phyloP scores from a whole-genome alignment of 2,329 filamentous ascomycete genomes.

The Aspergillus texensis region DNA sequence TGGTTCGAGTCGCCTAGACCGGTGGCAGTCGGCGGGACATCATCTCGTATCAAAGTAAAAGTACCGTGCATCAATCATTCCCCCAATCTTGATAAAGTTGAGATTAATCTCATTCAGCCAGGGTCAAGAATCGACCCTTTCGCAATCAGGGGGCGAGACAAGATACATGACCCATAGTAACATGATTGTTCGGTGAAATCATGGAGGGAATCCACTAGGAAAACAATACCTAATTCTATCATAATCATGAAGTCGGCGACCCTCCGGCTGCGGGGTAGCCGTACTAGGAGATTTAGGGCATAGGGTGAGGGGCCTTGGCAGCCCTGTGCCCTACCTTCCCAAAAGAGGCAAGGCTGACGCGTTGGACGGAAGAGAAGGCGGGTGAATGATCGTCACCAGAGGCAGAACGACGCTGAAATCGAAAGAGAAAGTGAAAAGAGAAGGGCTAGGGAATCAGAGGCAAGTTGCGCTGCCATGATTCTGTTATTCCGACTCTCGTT shows the following conservation, averaged over 20 bases:
- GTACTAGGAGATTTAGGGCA: conserved; percentile 22
- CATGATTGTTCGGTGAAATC: neutral
- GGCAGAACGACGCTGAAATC: neutral
- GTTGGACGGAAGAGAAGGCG: conserved; percentile 11
- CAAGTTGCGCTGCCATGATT: conserved; percentile 27
- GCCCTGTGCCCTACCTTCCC: conserved; percentile 34
- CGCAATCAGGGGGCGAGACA: neutral
- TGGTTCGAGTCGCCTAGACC: conserved; percentile 2
- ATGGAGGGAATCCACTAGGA: neutral
- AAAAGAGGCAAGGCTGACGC: conserved; percentile 27
- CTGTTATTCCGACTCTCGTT: conserved; percentile 8
- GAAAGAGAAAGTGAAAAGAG: neutral
- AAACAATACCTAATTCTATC: neutral
- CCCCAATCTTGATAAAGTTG: neutral
- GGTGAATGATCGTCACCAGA: neutral
- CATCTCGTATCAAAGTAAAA: neutral
- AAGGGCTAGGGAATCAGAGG: neutral
- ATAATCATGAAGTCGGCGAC: conserved; percentile 2
- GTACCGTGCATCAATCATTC: neutral
- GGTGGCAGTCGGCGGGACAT: neutral
- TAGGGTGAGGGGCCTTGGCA: conserved; percentile 3
- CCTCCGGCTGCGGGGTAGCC: conserved; percentile 6
- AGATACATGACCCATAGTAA: neutral
- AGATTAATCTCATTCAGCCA: neutral
- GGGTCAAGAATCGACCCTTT: neutral